A percentile compares a stretch with the other conserved stretches of the same genome.
Conservation (phyloP, 2,329 filamentous ascomycete species). For the Alternaria sp. region DNA sequence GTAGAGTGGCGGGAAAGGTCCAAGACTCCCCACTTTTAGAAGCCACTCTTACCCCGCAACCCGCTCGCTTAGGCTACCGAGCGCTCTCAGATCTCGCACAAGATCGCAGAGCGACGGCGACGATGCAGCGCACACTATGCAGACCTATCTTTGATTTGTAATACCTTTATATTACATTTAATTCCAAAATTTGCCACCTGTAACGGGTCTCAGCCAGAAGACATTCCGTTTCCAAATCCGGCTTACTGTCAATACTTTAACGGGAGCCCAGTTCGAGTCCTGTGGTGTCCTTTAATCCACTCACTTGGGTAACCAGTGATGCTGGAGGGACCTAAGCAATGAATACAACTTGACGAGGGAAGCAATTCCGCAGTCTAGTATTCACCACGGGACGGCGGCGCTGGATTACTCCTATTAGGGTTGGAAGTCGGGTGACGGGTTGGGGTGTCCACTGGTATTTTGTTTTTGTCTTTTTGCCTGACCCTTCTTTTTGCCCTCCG, state of each 20-base stretch:
- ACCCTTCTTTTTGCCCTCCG: not conserved
- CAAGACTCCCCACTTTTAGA: not conserved
- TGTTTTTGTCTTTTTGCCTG: constrained; percentile 24
- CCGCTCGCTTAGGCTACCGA: not conserved
- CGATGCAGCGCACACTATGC: accelerated
- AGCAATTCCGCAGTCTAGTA: constrained; percentile 52
- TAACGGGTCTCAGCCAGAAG: constrained; percentile 47
- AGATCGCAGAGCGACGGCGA: no score
- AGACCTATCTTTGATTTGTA: accelerated
- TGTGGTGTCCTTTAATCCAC: constrained; percentile 48
- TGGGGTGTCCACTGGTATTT: constrained; percentile 48
- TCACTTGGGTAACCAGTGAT: constrained; percentile 51
- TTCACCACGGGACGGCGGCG: constrained; percentile 52
- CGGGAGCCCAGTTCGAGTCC: constrained; percentile 53
- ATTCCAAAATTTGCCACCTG: constrained; percentile 32
- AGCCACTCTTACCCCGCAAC: not conserved
- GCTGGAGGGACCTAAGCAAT: constrained; percentile 53
- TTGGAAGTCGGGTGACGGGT: constrained; percentile 45
- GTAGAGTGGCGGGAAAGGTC: not conserved
- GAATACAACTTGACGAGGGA: constrained; percentile 51
- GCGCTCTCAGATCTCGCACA: not conserved
- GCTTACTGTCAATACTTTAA: constrained; percentile 39
- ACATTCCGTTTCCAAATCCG: constrained; percentile 42
- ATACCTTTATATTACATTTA: constrained; percentile 5
- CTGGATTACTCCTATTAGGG: constrained; percentile 49